Conservation (phyloP, 306 rosid species). For the Senna siamea region DNA sequence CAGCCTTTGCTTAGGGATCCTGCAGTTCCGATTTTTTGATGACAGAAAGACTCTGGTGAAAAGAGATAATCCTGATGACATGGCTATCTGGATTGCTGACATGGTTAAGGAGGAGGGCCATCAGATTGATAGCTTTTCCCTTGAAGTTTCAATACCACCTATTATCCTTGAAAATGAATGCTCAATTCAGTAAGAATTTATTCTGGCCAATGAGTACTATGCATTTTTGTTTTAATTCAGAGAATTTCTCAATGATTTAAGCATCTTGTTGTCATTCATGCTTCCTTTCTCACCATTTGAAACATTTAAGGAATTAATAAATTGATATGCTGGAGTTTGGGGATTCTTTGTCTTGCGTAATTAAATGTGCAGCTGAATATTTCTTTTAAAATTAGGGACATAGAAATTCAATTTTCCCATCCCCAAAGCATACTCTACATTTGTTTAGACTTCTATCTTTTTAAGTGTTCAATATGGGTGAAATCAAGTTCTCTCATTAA, state of each 20-base stretch:
- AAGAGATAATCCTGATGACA: conserved; percentile 44
- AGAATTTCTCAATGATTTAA: not conserved
- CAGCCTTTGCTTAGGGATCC: conserved; percentile 75
- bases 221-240: not conserved
- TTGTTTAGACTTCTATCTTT: conserved; percentile 18
- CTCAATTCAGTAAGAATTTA: conserved; percentile 49
- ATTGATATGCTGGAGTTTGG: not conserved
- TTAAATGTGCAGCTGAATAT: not conserved
- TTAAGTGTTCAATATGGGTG: conserved; percentile 5
- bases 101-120: conserved; percentile 55
- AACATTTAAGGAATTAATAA: not conserved
- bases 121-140: conserved; percentile 67
- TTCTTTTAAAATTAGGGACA: conserved; percentile 3
- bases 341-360: not conserved
- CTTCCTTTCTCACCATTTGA: not conserved
- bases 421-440: not conserved
- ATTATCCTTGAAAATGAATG: conserved; percentile 58
- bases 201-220: conserved; percentile 4
- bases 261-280: not conserved
- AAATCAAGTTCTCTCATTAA: conserved; percentile 13
- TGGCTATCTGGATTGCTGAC: conserved; percentile 60
- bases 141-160: conserved; percentile 75
- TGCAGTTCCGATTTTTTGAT: conserved; percentile 63
- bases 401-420: not conserved
- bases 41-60: conserved; percentile 37